A percentile compares a stretch with the other conserved stretches of the same genome.
Conservation (phyloP, 2,329 filamentous ascomycete genomes). For the Fusarium sp. region DNA sequence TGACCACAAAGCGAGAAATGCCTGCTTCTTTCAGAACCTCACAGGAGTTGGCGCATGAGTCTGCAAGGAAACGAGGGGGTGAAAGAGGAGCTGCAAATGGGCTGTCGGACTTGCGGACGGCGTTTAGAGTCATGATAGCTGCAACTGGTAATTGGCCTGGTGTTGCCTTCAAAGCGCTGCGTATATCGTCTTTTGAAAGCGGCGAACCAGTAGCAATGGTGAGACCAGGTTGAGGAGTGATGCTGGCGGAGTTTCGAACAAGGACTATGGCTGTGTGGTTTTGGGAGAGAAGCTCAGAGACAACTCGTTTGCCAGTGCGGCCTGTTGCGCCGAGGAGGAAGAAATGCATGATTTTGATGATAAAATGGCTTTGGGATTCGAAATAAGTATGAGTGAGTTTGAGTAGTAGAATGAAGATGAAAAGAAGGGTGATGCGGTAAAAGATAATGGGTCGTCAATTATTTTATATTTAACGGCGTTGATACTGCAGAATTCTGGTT, state of each 20-base stretch:
- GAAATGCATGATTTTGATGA: slow-evolving; percentile 52
- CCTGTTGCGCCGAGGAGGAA: slow-evolving; percentile 60
- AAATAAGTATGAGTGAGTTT: too few relatives aligned
- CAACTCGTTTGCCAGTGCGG: slow-evolving; percentile 58
- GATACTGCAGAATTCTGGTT: too few relatives aligned
- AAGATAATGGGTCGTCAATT: not conserved
- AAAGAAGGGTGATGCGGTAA: not conserved
- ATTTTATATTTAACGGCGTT: slow-evolving; percentile 20
- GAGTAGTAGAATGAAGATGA: too few relatives aligned
- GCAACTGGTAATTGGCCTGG: slow-evolving; percentile 46
- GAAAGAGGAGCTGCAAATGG: slow-evolving; percentile 57
- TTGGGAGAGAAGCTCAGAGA: slow-evolving; percentile 55
- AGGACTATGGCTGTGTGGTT: slow-evolving; percentile 57
- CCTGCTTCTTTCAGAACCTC: slow-evolving; percentile 51
- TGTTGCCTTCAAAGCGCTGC: slow-evolving; percentile 41
- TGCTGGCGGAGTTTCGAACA: slow-evolving; percentile 50
- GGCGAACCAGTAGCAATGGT: slow-evolving; percentile 54
- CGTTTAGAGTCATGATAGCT: slow-evolving; percentile 57
- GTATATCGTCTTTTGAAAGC: slow-evolving; percentile 53
- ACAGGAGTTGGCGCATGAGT: slow-evolving; percentile 54
- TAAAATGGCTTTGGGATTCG: too few relatives aligned
- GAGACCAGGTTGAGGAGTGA: slow-evolving; percentile 45
- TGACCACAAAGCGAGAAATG: slow-evolving; percentile 53
- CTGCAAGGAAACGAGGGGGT: slow-evolving; percentile 55
- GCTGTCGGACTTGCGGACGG: slow-evolving; percentile 56